Conservation (phyloP, 225 moss, liverwort and hornwort genomes). For the Polytrichum formosum region DNA sequence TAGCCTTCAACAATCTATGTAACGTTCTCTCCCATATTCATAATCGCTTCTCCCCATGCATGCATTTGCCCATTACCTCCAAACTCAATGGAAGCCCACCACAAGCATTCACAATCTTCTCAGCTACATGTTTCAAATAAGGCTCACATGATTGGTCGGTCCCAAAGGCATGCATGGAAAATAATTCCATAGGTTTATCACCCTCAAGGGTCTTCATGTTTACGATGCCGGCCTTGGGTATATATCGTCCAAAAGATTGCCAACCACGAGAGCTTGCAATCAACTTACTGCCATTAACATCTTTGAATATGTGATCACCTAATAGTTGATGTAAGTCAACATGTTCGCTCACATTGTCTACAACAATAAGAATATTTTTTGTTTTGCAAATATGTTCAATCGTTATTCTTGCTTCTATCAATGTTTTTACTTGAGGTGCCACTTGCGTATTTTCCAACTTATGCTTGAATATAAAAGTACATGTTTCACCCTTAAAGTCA, state of each 20-base stretch:
- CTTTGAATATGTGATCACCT: not conserved
- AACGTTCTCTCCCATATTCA: constrained; percentile 7
- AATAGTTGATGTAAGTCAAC: constrained; percentile 3
- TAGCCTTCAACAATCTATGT: constrained; percentile 1
- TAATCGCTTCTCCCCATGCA: not conserved
- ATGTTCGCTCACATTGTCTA: not conserved
- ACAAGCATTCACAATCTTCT: constrained; percentile 8
- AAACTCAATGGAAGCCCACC: constrained; percentile 12
- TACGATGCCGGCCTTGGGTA: not conserved
- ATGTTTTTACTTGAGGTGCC: not conserved
- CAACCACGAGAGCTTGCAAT: not conserved
- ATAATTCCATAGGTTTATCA: not conserved
- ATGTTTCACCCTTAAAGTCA: not conserved
- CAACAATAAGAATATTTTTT: constrained; percentile 2
- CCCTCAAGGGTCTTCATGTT: constrained; percentile 8
- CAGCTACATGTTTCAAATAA: not conserved
- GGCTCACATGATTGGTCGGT: not conserved
- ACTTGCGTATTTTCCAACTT: not conserved
- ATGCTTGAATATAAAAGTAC: not conserved
- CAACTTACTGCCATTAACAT: not conserved
- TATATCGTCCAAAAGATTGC: not conserved
- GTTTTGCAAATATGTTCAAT: not conserved
- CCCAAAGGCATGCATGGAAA: constrained; percentile 1
- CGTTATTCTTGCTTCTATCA: not conserved
- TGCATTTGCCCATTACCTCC: constrained; percentile 1